Percentiles rank a stretch among this genome's conserved stretches.
Evolutionary conservation across 768 basidiomycete genomes (phyloP).

Genomic region (Pleurotus ostreatus): DNA sequence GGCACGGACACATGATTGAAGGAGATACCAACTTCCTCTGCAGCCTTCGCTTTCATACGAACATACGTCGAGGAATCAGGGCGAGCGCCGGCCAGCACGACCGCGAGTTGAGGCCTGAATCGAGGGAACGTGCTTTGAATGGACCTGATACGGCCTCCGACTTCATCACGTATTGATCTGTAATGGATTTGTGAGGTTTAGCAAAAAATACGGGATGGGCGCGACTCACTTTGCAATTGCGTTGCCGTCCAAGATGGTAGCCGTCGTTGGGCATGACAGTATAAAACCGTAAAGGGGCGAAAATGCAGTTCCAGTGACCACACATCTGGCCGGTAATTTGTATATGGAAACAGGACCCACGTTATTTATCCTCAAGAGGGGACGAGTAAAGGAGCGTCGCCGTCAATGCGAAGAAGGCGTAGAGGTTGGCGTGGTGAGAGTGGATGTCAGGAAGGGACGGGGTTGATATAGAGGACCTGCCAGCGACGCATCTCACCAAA

Average conservation of each 20-base stretch:
- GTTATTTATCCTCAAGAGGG: conserved; percentile 6
- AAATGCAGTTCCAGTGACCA: not conserved
- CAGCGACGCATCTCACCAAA: conserved; percentile 6
- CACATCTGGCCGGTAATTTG: conserved; percentile 8
- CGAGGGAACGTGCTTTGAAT: conserved; percentile 71
- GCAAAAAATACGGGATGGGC: conserved; percentile 1
- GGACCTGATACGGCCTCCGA: conserved; percentile 64
- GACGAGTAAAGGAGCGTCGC: conserved; percentile 7
- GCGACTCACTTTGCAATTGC: conserved; percentile 72
- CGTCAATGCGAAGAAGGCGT: not conserved
- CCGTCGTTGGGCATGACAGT: not conserved
- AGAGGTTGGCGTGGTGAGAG: conserved; percentile 9
- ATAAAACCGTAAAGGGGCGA: conserved; percentile 6
- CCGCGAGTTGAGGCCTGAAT: conserved; percentile 86
- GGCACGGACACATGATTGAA: conserved; percentile 76
- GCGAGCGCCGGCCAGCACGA: conserved; percentile 91
- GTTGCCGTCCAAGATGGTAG: conserved; percentile 75
- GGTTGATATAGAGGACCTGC: not conserved
- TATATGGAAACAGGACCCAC: conserved; percentile 1
- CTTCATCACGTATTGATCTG: conserved; percentile 78
- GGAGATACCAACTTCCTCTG: conserved; percentile 88
- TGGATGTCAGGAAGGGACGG: not conserved
- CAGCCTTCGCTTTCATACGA: conserved; percentile 96
- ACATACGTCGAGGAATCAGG: conserved; percentile 91
- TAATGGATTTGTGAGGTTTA: conserved; percentile 8